These are phyloP conservation scores for Trypanosomatidae sp. DNA, from an alignment of 208 protist species.

Conservation along the genomic window DNA sequence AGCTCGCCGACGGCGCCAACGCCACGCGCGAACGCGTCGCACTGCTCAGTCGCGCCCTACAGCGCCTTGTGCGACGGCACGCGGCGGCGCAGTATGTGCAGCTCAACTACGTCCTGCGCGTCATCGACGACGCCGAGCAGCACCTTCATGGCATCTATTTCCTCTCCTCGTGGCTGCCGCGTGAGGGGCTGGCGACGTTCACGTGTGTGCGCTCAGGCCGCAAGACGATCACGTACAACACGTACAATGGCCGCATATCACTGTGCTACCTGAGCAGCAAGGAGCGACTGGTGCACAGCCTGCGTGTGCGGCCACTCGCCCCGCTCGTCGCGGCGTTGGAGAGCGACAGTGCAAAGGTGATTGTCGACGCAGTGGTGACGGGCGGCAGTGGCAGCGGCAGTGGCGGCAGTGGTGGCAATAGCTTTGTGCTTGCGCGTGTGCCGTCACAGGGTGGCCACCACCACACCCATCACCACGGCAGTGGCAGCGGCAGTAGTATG, in stretches of 20 bases:
- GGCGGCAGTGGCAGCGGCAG: not conserved
- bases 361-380: slow-evolving; percentile 21
- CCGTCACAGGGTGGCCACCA: too few relatives aligned
- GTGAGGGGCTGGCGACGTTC: slow-evolving; percentile 33
- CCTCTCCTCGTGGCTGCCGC: slow-evolving; percentile 17
- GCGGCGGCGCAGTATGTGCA: slow-evolving; percentile 23
- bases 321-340: slow-evolving; percentile 38
- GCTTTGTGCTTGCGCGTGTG: not conserved
- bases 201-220: slow-evolving; percentile 51
- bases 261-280: slow-evolving; percentile 27
- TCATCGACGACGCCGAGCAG: slow-evolving; percentile 30
- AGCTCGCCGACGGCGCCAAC: slow-evolving; percentile 21
- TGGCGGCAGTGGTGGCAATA: slow-evolving; percentile 2
- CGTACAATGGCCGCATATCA: slow-evolving; percentile 12
- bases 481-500: too few relatives aligned
- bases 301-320: slow-evolving; percentile 15
- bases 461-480: too few relatives aligned
- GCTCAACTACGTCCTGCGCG: slow-evolving; percentile 63
- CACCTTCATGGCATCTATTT: slow-evolving; percentile 63
- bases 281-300: slow-evolving; percentile 17
- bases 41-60: slow-evolving; percentile 18
- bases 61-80: slow-evolving; percentile 46
- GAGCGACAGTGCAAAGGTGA: slow-evolving; percentile 25
- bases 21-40: slow-evolving; percentile 18
- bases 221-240: slow-evolving; percentile 60